Evolutionary conservation across 352 stramenopile genomes (phyloP).

Genomic region (Phytophthora cajani): DNA sequence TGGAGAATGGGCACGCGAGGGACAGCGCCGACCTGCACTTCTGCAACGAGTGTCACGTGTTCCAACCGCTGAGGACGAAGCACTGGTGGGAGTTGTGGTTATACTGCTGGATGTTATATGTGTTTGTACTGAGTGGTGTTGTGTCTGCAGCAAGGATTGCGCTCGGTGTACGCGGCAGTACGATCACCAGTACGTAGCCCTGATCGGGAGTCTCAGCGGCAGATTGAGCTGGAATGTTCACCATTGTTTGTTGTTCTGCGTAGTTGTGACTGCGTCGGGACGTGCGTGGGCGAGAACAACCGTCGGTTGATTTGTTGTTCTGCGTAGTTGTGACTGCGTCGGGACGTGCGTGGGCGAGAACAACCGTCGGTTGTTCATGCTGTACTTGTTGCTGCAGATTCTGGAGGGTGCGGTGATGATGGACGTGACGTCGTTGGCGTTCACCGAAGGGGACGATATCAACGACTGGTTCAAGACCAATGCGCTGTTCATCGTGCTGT

Average conservation of each 20-base stretch:
- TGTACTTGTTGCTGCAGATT: constrained; percentile 69
- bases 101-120: constrained; percentile 3
- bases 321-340: constrained; percentile 74
- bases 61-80: constrained; percentile 72
- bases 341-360: constrained; percentile 75
- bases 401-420: constrained; percentile 61
- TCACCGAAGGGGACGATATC: constrained; percentile 58
- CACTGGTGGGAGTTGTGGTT: constrained; percentile 55
- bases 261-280: constrained; percentile 82
- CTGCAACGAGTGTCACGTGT: constrained; percentile 65
- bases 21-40: constrained; percentile 45
- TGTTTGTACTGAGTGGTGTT: not conserved
- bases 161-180: constrained; percentile 77
- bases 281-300: constrained; percentile 77
- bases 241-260: constrained; percentile 1
- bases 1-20: constrained; percentile 17
- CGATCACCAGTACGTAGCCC: constrained; percentile 72
- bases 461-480: constrained; percentile 83
- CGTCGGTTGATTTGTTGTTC: constrained; percentile 36
- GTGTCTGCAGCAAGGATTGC: constrained; percentile 68
- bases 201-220: not conserved
- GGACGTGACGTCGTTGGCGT: constrained; percentile 54
- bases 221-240: not conserved
- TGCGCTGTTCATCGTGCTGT: constrained; percentile 67
- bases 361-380: constrained; percentile 73